These are phyloP conservation scores for Saccharomyces pastorianus DNA, from an alignment of 1,139 yeast species.

Conservation along the genomic window DNA sequence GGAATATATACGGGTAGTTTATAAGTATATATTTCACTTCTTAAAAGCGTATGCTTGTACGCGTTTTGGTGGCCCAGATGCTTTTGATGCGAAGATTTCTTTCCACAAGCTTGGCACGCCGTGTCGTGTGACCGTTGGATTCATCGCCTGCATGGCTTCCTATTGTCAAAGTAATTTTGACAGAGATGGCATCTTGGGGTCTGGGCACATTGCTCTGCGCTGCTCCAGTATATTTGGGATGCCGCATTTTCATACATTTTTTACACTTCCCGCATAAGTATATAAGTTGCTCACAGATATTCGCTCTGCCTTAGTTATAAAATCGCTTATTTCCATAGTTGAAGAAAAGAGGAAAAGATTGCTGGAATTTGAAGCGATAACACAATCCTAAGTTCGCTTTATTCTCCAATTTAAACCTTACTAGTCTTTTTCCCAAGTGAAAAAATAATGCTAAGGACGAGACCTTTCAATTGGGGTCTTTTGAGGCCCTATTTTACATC, in stretches of 20 bases:
- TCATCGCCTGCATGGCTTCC: neutral
- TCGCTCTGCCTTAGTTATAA: neutral
- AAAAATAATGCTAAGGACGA: neutral
- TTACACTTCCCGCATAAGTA: neutral
- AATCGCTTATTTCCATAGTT: neutral
- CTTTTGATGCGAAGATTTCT: neutral
- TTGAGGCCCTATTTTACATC: constrained; percentile 2
- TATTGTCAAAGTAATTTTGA: neutral
- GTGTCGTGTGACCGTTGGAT: neutral
- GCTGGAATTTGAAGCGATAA: neutral
- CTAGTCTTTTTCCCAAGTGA: neutral
- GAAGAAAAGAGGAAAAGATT: neutral
- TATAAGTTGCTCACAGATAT: neutral
- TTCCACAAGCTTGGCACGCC: neutral
- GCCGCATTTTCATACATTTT: neutral
- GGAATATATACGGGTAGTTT: neutral
- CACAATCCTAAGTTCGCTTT: neutral
- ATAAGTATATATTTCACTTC: neutral
- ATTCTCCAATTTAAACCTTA: neutral
- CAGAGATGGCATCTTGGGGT: neutral
- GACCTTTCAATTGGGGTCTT: neutral
- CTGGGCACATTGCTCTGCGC: neutral
- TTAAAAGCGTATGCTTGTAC: neutral
- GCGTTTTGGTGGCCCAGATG: neutral
- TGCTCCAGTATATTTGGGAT: neutral